Base-by-base conservation (phyloP, 306 rosid genomes). In the Astragalus membranaceus region DNA sequence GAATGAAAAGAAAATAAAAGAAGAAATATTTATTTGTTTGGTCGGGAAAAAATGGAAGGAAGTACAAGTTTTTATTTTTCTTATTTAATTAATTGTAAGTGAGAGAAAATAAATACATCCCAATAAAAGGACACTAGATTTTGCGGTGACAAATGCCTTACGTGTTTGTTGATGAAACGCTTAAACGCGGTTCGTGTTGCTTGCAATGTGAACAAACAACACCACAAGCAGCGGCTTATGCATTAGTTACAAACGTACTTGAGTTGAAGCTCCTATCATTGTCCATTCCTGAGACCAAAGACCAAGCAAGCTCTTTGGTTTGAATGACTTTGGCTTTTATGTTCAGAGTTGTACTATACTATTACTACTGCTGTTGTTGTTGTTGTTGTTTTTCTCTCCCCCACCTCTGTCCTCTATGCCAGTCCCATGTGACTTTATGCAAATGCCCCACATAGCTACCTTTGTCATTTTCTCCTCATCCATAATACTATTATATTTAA, bases 171-270 rank as follows among this genome's bases (percentile, higher is more conserved):
- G 54, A 29, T 11, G 36, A 73, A 2, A 51, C 54, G 64, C 46
- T 41, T 41, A 5, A 42, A 64, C 10, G 78, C 78, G 57, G 15
- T 32, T 74, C 33, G 39, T 74, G 78, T 64, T 74, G 65, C 47
- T 42, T 30, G 61, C 11, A 42, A 64, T 52, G 66, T 35, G 14
- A 64, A 64, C 78, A 75, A 43, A 10, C 43, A 9, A 60, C 4
- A 60, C 46, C 44, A 58, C 8, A 12, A 1, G 30, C 15, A 42
- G 14, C 0, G 37, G 11, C 15, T 41, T 52, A 52, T 29, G 72
- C 71, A 41, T 51, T 29, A 51, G 70, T 62, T 49, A 51, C 67
- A 13, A 61, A 37, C 20, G 54, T 47, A 48, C 54, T 48, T 48
- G 23, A 7, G 32, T 4, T 39, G 42, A 52, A 73, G 11, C 12